These are phyloP conservation scores for Prunella vulgaris DNA, from an alignment of 257 asterid genomes.

Conservation along the genomic window DNA sequence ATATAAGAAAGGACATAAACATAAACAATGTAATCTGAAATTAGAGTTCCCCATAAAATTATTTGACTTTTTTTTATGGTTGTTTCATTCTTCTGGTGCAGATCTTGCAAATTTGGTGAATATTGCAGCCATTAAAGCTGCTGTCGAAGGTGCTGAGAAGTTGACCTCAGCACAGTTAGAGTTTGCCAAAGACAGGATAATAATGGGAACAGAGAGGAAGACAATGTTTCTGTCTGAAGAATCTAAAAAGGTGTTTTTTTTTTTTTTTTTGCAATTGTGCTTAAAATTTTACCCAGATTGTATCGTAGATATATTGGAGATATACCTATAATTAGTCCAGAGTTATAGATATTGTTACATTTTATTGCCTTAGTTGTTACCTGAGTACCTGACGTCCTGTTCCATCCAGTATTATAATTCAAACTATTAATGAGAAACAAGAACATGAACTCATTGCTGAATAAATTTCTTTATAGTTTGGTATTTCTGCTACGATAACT, in stretches of 20 bases:
- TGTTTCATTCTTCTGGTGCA: conserved; percentile 29
- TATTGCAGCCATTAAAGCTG: conserved; percentile 96
- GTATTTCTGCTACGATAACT: not conserved
- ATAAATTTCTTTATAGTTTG: not conserved
- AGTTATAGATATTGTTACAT: not conserved
- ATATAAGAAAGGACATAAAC: not conserved
- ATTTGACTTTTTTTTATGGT: conserved; percentile 11
- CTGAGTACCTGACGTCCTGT: too few relatives aligned
- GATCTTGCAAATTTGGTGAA: conserved; percentile 91
- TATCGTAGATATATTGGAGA: not conserved
- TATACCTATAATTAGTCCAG: not conserved
- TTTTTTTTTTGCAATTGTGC: not conserved
- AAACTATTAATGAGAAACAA: not conserved
- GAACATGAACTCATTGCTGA: not conserved
- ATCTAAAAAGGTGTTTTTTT: conserved; percentile 52
- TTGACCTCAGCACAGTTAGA: conserved; percentile 71
- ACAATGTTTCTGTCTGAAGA: conserved; percentile 93
- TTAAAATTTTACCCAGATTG: not conserved
- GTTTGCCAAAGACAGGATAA: conserved; percentile 94
- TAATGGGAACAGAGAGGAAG: conserved; percentile 98
- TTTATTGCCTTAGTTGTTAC: not conserved
- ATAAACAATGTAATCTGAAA: not conserved
- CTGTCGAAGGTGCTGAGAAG: conserved; percentile 97
- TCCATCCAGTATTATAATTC: too few relatives aligned
- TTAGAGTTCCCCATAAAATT: not conserved